phyloP scores from a whole-genome alignment of 352 stramenopile species.

The Pythium coloratum region DNA sequence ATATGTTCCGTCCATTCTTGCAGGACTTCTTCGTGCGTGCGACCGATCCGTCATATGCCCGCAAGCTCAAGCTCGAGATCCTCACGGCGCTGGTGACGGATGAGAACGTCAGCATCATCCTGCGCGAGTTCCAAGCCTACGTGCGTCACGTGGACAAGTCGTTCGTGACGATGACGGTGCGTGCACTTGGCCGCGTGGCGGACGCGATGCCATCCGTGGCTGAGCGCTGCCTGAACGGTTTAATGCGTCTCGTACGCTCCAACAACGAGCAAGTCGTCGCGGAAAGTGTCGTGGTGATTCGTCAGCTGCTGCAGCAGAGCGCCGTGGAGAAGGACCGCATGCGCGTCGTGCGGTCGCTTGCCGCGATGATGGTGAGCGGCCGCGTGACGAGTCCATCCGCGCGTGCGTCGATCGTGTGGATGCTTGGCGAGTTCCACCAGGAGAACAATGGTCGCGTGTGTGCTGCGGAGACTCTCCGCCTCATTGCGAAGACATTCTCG shows the following conservation, averaged over 20 bases:
- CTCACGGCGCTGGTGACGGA: slow-evolving; percentile 91
- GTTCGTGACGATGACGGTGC: slow-evolving; percentile 95
- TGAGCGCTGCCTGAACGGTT: slow-evolving; percentile 89
- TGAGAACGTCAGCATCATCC: slow-evolving; percentile 91
- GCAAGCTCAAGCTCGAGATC: slow-evolving; percentile 98
- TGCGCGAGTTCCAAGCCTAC: slow-evolving; percentile 97
- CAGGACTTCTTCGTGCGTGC: slow-evolving; percentile 97
- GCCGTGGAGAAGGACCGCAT: slow-evolving; percentile 77
- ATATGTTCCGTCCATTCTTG: slow-evolving; percentile 96
- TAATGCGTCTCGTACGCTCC: slow-evolving; percentile 84
- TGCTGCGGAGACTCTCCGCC: slow-evolving; percentile 79
- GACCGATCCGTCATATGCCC: slow-evolving; percentile 94
- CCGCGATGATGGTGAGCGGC: slow-evolving; percentile 70
- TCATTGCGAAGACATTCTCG: slow-evolving; percentile 87
- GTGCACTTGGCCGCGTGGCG: slow-evolving; percentile 91
- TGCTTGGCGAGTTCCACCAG: slow-evolving; percentile 89
- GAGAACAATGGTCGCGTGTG: slow-evolving; percentile 63
- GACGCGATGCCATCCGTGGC: slow-evolving; percentile 90
- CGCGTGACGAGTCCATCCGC: slow-evolving; percentile 74
- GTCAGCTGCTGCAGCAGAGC: slow-evolving; percentile 92
- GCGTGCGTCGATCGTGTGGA: slow-evolving; percentile 91
- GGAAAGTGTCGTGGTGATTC: slow-evolving; percentile 95
- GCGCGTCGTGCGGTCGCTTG: slow-evolving; percentile 74
- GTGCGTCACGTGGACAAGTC: slow-evolving; percentile 93
- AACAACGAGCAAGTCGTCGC: slow-evolving; percentile 91